These are phyloP conservation scores for Paramyrothecium sp. DNA, from an alignment of 2,329 filamentous ascomycete species.

Conservation along the genomic window DNA sequence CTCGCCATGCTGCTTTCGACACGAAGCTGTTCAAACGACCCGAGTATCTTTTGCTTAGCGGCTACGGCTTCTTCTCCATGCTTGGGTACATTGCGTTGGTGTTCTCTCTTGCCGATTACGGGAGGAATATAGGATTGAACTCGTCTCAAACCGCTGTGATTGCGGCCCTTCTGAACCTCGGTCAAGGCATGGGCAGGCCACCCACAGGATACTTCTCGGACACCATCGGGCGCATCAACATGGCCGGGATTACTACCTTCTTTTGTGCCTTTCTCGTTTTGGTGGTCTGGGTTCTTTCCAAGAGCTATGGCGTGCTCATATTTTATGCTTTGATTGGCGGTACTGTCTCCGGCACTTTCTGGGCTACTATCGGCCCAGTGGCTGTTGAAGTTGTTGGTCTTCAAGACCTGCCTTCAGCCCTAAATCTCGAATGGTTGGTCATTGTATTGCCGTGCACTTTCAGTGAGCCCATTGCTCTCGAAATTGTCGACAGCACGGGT, in stretches of 20 bases:
- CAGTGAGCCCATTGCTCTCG: conserved; percentile 56
- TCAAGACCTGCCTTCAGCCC: conserved; percentile 57
- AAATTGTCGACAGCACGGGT: conserved; percentile 35
- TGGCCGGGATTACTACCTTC: conserved; percentile 60
- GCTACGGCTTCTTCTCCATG: conserved; percentile 64
- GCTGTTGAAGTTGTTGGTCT: conserved; percentile 68
- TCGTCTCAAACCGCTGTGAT: conserved; percentile 63
- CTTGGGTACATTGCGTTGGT: conserved; percentile 65
- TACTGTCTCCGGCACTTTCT: conserved; percentile 64
- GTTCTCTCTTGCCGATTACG: conserved; percentile 69
- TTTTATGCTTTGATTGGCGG: conserved; percentile 68
- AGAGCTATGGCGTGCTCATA: conserved; percentile 58
- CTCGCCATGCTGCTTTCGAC: conserved; percentile 61
- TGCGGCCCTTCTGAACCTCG: conserved; percentile 62
- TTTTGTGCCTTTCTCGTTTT: conserved; percentile 59
- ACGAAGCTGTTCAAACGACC: conserved; percentile 52
- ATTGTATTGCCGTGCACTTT: conserved; percentile 66
- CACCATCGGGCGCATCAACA: conserved; percentile 63
- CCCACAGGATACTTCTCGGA: conserved; percentile 67
- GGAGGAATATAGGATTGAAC: conserved; percentile 58
- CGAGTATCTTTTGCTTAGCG: conserved; percentile 59
- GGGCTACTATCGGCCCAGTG: conserved; percentile 62
- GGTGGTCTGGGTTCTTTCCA: conserved; percentile 65
- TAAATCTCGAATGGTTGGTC: conserved; percentile 68
- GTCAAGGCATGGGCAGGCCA: conserved; percentile 62